Percentiles rank a stretch among this genome's conserved stretches.
Evolutionary conservation across 1,139 yeast species (phyloP).

Genomic region (Protomyces macrosporus): DNA sequence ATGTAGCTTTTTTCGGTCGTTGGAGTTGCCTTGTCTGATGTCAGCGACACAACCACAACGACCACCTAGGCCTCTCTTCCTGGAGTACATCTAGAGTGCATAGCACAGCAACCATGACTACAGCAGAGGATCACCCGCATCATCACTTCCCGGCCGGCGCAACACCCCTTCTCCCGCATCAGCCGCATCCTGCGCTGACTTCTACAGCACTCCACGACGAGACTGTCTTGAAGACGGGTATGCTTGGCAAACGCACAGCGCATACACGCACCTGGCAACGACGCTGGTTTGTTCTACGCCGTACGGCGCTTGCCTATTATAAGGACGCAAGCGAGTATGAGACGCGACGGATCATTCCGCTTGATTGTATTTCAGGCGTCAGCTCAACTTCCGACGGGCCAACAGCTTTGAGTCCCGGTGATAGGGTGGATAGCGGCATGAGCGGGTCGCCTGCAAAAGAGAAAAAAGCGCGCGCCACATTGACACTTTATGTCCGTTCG

Average conservation of each 20-base stretch:
- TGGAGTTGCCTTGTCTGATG: neutral
- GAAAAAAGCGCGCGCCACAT: slow-evolving; percentile 37
- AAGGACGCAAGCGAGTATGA: slow-evolving; percentile 55
- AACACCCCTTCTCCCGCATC: neutral
- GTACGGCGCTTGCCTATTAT: slow-evolving; percentile 53
- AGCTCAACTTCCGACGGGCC: slow-evolving; percentile 36
- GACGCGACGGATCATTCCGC: slow-evolving; percentile 48
- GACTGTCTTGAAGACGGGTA: slow-evolving; percentile 6
- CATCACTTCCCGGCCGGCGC: neutral
- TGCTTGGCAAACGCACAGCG: slow-evolving; percentile 12
- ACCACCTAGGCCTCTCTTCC: neutral
- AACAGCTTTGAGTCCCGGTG: slow-evolving; percentile 32
- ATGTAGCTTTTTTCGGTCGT: neutral
- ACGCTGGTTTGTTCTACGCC: slow-evolving; percentile 57
- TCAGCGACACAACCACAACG: neutral
- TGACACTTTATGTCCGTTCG: slow-evolving; percentile 43
- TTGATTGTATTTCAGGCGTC: slow-evolving; percentile 42
- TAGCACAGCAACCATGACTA: neutral
- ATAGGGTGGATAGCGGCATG: slow-evolving; percentile 33
- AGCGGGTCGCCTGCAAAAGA: neutral
- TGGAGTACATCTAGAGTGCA: neutral
- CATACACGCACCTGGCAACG: slow-evolving; percentile 43
- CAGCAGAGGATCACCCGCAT: neutral
- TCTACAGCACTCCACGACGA: neutral
- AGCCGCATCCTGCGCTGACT: neutral